These are phyloP conservation scores for Monosporascus sp. DNA, from an alignment of 2,329 filamentous ascomycete species.

Conservation along the genomic window DNA sequence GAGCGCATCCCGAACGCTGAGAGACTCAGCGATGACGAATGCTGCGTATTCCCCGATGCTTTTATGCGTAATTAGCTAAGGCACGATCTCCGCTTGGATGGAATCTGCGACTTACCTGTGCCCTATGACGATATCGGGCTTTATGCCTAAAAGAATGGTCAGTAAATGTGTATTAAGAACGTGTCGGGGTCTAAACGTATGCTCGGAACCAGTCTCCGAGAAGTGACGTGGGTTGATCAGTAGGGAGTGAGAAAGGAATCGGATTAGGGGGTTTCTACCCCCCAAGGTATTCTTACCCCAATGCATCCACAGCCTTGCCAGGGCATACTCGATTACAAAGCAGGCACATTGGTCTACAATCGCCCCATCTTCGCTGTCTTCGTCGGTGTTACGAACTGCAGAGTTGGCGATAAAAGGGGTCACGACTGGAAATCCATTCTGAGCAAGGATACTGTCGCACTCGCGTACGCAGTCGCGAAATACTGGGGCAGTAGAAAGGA, in stretches of 20 bases:
- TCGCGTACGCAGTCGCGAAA: conserved; percentile 20
- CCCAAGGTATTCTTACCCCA: conserved; percentile 6
- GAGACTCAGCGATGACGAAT: conserved; percentile 10
- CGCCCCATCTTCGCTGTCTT: conserved; percentile 5
- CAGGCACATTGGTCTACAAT: conserved; percentile 21
- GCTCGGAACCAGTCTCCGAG: too few species aligned
- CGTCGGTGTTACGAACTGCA: conserved; percentile 6
- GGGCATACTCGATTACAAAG: conserved; percentile 26
- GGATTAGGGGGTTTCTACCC: background rate
- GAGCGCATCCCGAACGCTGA: conserved; percentile 14
- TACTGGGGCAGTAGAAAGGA: conserved; percentile 19
- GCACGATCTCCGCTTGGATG: background rate
- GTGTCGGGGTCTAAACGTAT: background rate
- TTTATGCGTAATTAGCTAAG: background rate
- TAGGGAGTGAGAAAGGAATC: background rate
- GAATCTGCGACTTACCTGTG: conserved; percentile 12
- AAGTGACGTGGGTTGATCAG: too few species aligned
- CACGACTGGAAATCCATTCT: conserved; percentile 23
- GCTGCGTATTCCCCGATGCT: conserved; percentile 23
- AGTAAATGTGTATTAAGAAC: background rate
- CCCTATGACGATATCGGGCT: conserved; percentile 15
- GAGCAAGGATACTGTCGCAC: conserved; percentile 18
- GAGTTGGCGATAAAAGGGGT: conserved; percentile 34
- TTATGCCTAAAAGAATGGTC: background rate
- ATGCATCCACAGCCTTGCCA: conserved; percentile 22